These are phyloP conservation scores for Theobroma cacao DNA, from an alignment of 345 rosid genomes.

Conservation along the genomic window DNA sequence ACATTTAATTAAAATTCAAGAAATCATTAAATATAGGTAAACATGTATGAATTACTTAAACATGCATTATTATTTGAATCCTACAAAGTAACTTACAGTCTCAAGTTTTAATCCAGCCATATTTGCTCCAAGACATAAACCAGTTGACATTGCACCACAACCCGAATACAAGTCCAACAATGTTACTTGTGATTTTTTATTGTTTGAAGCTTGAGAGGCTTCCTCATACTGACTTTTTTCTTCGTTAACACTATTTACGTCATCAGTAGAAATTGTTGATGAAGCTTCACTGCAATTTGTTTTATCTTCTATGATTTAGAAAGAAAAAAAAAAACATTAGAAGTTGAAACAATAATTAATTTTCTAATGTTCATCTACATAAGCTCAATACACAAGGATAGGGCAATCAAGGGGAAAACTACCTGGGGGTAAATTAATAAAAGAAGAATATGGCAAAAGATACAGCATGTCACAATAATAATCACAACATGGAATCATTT, in stretches of 20 bases:
- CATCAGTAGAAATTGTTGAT: constrained; percentile 55
- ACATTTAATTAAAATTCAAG: not conserved
- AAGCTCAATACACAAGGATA: not conserved
- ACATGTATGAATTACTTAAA: not conserved
- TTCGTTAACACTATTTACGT: constrained; percentile 12
- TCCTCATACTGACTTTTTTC: constrained; percentile 15
- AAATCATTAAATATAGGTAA: not conserved
- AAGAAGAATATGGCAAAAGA: constrained; percentile 49
- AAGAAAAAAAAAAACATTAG: not conserved
- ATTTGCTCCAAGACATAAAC: constrained; percentile 69
- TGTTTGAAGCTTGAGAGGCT: constrained; percentile 3
- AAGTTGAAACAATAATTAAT: not conserved
- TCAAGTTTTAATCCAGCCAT: constrained; percentile 49
- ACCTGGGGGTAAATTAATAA: constrained; percentile 30
- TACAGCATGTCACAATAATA: constrained; percentile 63
- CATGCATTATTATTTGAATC: not conserved
- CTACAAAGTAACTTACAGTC: constrained; percentile 37
- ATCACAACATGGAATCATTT: constrained; percentile 31
- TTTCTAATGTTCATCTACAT: not conserved
- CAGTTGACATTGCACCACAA: constrained; percentile 92
- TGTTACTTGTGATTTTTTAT: constrained; percentile 25
- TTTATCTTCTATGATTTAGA: constrained; percentile 26
- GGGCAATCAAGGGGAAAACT: not conserved
- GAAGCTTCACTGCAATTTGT: constrained; percentile 37
- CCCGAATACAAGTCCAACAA: constrained; percentile 77